Percentiles rank a stretch among this genome's conserved stretches.
Evolutionary conservation across 2,329 filamentous ascomycete species (phyloP).

Genomic region (Ramularia endophylla): DNA sequence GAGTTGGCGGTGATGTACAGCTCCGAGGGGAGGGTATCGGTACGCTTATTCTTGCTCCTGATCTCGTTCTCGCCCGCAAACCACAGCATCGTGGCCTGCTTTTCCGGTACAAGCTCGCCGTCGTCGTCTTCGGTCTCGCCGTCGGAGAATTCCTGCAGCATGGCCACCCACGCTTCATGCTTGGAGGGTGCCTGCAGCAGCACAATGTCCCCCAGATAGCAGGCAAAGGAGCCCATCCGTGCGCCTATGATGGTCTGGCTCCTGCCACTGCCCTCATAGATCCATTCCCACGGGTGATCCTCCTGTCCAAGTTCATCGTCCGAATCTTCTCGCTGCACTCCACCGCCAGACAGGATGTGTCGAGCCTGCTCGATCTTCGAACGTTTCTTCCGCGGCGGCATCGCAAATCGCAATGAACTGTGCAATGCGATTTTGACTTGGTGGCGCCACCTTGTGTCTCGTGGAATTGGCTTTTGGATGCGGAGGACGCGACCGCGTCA

Average conservation of each 20-base stretch:
- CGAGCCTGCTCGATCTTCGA: slow-evolving; percentile 43
- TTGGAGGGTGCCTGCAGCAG: slow-evolving; percentile 77
- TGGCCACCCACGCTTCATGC: slow-evolving; percentile 86
- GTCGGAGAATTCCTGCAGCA: slow-evolving; percentile 77
- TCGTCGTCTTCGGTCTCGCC: slow-evolving; percentile 61
- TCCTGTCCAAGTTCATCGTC: slow-evolving; percentile 70
- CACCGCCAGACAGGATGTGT: slow-evolving; percentile 51
- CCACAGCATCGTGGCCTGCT: slow-evolving; percentile 89
- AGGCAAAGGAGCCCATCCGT: slow-evolving; percentile 73
- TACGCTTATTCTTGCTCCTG: slow-evolving; percentile 74
- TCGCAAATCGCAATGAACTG: slow-evolving; percentile 20
- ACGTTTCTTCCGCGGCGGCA: slow-evolving; percentile 37
- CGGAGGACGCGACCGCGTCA: not conserved
- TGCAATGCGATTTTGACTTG: not conserved
- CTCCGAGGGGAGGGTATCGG: slow-evolving; percentile 75
- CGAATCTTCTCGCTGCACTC: slow-evolving; percentile 68
- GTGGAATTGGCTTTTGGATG: not conserved
- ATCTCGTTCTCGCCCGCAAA: slow-evolving; percentile 91
- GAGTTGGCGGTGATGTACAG: slow-evolving; percentile 84
- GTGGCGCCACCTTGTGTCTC: not conserved
- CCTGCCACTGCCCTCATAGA: slow-evolving; percentile 48
- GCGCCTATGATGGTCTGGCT: slow-evolving; percentile 63
- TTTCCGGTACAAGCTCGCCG: slow-evolving; percentile 42
- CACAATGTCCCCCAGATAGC: slow-evolving; percentile 74
- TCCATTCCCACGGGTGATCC: slow-evolving; percentile 48